Base-by-base conservation (phyloP, 371 early-diverging fungal genomes). In the Racocetra persica region DNA sequence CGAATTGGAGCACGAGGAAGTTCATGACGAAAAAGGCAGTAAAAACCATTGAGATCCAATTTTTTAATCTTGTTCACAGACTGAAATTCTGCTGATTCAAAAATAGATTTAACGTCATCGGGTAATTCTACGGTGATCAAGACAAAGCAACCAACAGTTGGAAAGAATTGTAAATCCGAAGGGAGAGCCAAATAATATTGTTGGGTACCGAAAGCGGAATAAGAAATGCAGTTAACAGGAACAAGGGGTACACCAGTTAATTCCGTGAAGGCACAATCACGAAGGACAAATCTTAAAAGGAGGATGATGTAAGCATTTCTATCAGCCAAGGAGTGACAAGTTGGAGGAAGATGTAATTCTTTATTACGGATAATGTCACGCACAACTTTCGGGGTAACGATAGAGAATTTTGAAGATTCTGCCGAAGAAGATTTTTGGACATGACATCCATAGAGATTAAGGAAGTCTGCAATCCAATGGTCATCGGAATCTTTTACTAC, bases 31-130 rank as follows among this genome's bases (percentile, higher is more conserved):
- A 69, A 38, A 41, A 69, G 36, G 13, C 38, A 22, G 2, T 10
- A n/a, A 38, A 65, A 65, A 14, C 32, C 65, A 13, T 65, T 14
- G 18, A 65, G 18, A 65, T 65, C 36, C 26, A 65, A 22, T 18
- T 32, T 32, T 28, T 28, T 18, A 28, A 65, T 65, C n/a, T 65
- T 65, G 22, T 65, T 65, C 8, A 8, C 38, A 38, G 38, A 38
- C 10, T 69, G 69, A 69, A 69, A 69, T 11, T 69, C 69, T 16
- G 57, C 18, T n/a, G 4, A 22, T 18, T 69, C n/a, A 69, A 69
- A 41, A 69, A n/a, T 22, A 32, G 20, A 32, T 22, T 10, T 69
- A n/a, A 69, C 8, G 22, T 69, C 69, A 1, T n/a, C 38, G n/a
- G 36, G 38, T 20, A 22, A n/a, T 38, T n/a, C 69, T 18, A 41